phyloP scores from a whole-genome alignment of 2,329 filamentous ascomycete genomes.

The Periconia sp. region DNA sequence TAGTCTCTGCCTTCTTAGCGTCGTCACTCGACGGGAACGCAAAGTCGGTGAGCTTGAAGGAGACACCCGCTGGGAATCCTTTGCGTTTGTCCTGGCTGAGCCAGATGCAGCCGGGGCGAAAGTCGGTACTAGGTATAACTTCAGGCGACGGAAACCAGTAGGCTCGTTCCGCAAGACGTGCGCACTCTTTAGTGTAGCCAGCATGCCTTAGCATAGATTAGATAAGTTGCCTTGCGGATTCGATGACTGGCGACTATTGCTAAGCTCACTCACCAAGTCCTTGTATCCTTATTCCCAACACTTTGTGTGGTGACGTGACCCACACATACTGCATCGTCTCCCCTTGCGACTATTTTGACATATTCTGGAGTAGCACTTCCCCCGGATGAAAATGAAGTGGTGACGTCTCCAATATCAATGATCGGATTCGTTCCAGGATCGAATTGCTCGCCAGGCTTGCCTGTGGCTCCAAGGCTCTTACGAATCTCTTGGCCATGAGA shows the following conservation, averaged over 20 bases:
- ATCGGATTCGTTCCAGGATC: conserved; percentile 3
- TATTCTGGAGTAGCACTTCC: conserved; percentile 3
- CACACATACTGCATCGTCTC: conserved; percentile 4
- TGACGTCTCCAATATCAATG: conserved; percentile 2
- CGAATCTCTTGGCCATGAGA: conserved; percentile 2
- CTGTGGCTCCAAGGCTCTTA: background rate
- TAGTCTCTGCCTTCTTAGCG: conserved; percentile 1
- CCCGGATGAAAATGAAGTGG: background rate
- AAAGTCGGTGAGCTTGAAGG: conserved; percentile 5
- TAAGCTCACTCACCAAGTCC: conserved; percentile 3
- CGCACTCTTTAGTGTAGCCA: conserved; percentile 6
- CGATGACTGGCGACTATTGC: background rate
- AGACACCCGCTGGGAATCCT: conserved; percentile 1
- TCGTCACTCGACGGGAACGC: conserved; percentile 2
- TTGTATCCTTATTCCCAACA: background rate
- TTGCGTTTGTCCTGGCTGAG: conserved; percentile 3
- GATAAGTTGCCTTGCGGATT: background rate
- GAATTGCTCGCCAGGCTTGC: background rate
- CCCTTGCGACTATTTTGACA: background rate
- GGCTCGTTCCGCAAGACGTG: background rate
- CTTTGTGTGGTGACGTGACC: conserved; percentile 1
- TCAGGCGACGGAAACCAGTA: conserved; percentile 7
- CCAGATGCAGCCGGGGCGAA: conserved; percentile 7
- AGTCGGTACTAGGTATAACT: conserved; percentile 5
- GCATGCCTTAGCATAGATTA: background rate